Base-by-base conservation (phyloP, 352 stramenopile genomes). In the Globisporangium cylindrosporum region DNA sequence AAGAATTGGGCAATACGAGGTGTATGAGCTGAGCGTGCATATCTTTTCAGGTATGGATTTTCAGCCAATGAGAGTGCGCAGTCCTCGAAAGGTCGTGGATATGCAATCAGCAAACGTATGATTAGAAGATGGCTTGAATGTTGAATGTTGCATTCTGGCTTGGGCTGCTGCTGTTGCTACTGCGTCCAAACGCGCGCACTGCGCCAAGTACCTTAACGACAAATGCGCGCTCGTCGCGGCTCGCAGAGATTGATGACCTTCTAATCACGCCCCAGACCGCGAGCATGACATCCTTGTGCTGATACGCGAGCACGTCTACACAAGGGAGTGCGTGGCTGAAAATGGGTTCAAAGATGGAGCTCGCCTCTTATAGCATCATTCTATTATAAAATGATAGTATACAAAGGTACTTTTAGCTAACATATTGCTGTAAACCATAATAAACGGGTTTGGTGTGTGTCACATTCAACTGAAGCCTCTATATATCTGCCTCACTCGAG, bases 61-160 rank as follows among this genome's bases (percentile, higher is more conserved):
- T 34, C 18, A 57, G 41, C 46, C 60, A 59, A 59, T 59, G 10
- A 36, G 46, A 56, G 62, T 12, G 22, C 34, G 25, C 9, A 9
- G 34, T n/a, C 22, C 62, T 51, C 57, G 62, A 68, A 68, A 51
- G 51, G 62, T 57, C 62, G 62, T 53, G 34, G 14, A 14, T 12
- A 7, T 24, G 38, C 36, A 64, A 64, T 9, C 18, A 25, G 15
- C 15, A 54, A 34, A 27, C 4, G 0, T 20, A 38, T 12, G 12
- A 3, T 27, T 18, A 55, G 10, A 12, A 27, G 10, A 24, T 55
- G 48, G 2, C 48, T 27, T 54, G 48, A 24, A 22, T 18, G 6
- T 51, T 51, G 27, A 32, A 4, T 32, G 27, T 32, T 32, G 43
- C 20, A 51, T 51, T n/a, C 15, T 10, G 32, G 32, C 4, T 10